A percentile compares a stretch with the other conserved stretches of the same genome.
phyloP scores from a whole-genome alignment of 306 rosid genomes.

The Notholithocarpus densiflorus region DNA sequence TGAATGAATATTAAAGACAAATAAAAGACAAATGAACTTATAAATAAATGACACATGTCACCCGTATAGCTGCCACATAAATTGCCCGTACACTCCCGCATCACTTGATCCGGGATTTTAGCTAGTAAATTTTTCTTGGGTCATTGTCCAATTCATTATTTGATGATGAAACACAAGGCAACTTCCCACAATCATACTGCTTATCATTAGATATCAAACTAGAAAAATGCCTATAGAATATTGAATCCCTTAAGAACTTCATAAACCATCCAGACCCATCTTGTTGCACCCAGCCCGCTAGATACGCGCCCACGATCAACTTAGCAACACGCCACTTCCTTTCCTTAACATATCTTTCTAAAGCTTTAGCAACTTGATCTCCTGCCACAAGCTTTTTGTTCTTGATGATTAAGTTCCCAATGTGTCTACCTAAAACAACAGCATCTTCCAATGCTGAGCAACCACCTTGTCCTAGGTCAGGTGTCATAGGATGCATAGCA shows the following conservation, averaged over 20 bases:
- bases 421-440: slow-evolving; percentile 1
- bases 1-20: too few species aligned
- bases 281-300: slow-evolving; percentile 20
- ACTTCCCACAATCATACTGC: slow-evolving; percentile 23
- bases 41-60: too few species aligned
- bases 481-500: slow-evolving; percentile 29
- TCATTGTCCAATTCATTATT: too few species aligned
- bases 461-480: slow-evolving; percentile 14
- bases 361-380: neutral
- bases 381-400: neutral
- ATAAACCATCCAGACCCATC: slow-evolving; percentile 5
- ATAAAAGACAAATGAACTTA: too few species aligned
- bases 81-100: too few species aligned
- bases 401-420: neutral
- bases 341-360: slow-evolving; percentile 11
- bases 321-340: slow-evolving; percentile 19
- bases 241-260: slow-evolving; percentile 9
- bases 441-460: slow-evolving; percentile 22
- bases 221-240: slow-evolving; percentile 8
- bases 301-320: slow-evolving; percentile 8
- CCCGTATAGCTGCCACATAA: too few species aligned
- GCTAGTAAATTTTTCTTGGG: too few species aligned
- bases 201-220: neutral
- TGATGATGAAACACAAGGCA: slow-evolving; percentile 4
- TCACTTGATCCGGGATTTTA: too few species aligned